Base-by-base conservation (phyloP, 495 filamentous ascomycete species). In the Letharia lupina region DNA sequence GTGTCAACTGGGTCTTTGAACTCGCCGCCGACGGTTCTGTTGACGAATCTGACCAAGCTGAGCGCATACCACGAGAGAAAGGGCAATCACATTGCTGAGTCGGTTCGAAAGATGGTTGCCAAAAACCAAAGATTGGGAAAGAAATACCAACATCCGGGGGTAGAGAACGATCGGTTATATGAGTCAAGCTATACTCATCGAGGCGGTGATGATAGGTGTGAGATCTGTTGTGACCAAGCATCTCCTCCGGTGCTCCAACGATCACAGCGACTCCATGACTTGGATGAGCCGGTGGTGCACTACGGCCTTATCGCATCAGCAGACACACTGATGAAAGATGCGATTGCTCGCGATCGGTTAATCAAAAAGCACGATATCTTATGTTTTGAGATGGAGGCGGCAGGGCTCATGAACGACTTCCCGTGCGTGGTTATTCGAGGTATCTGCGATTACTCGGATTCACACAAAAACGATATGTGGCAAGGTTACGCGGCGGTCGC, bases 391-490 rank as follows among this genome's bases (percentile, higher is more conserved):
- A 39, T 39, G 8, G 8, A 39, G 8, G 37, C 37, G 37, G 8
- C 8, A 39, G 37, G 8, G 37, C 37, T 39, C 4, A 39, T 39
- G 8, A 39, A 39, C 8, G 73, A 72, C 45, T 71, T 76, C 59
- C 73, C 71, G 35, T 77, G 74, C 60, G 62, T 78, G 15, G 72
- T 78, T 6, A 75, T 80, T 52, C 70, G 75, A 40, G 77, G 77
- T 2, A 75, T 80, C 41, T 77, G 69, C 44, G 75, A 80, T 63
- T 80, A 80, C 62, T 68, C 73, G 52, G 75, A 79, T 67, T 75
- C 71, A 42, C 77, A 79, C 60, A 77, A 71, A 42, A 73, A 72
- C 54, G 65, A 75, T 61, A 63, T 67, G 28, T 78, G 74, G 76
- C 74, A 79, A 44, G 65, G 44, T n/a, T 79, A 75, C 64, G 77